These are phyloP conservation scores for Suillus ampliporus DNA, from an alignment of 768 basidiomycete genomes.

Conservation along the genomic window DNA sequence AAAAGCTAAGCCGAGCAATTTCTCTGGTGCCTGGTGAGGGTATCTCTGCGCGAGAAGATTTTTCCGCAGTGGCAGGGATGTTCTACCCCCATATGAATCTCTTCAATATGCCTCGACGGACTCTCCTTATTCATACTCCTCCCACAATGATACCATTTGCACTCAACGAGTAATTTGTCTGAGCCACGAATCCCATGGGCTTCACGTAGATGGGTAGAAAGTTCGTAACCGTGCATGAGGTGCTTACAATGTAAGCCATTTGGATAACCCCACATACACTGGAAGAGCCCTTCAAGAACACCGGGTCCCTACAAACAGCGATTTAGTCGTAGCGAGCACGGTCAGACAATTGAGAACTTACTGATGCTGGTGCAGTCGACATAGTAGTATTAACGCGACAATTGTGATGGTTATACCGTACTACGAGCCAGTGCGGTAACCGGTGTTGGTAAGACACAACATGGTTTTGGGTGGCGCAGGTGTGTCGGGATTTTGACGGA, in stretches of 20 bases:
- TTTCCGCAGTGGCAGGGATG: constrained; percentile 26
- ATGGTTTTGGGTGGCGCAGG: no score
- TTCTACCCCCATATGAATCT: constrained; percentile 24
- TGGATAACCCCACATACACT: background rate
- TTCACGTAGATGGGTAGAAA: background rate
- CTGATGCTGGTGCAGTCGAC: background rate
- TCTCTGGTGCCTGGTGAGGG: constrained; percentile 23
- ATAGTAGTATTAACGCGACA: no score
- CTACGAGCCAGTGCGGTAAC: no score
- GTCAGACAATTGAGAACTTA: background rate
- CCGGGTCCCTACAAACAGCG: background rate
- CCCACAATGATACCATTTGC: background rate
- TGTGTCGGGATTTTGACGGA: no score
- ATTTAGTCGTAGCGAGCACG: background rate
- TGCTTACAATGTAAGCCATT: background rate
- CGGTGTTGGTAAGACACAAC: no score
- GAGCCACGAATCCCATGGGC: background rate
- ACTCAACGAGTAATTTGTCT: background rate
- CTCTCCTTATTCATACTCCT: background rate
- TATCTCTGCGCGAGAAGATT: constrained; percentile 25
- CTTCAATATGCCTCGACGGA: constrained; percentile 28
- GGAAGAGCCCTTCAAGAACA: background rate
- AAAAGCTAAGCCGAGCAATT: constrained; percentile 11
- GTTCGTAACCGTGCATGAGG: background rate
- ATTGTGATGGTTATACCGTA: no score